Evolutionary conservation across 2,329 filamentous ascomycete species (phyloP), one percentile per base, ranked within the genome.

Genomic region (Epichloe hybrida): DNA sequence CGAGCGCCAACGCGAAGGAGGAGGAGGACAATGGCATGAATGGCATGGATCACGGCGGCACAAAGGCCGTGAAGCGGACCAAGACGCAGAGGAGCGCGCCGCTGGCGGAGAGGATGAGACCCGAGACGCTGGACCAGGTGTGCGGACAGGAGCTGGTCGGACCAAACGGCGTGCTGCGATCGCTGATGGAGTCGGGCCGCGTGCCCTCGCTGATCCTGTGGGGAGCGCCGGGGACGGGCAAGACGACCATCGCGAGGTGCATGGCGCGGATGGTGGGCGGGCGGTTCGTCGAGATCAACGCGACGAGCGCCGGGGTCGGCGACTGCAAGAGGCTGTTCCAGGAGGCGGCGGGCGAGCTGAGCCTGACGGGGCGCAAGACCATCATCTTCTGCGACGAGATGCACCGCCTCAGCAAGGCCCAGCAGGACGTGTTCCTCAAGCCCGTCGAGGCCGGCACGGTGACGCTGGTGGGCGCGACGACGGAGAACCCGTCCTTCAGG

Each of bases 311-410:
- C 6, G 91, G 90, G 2, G 86, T 97, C 17, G 82, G 78, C 23
- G 91, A 97, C 65, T 90, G 86, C 75, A 95, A 96, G 69, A 93
- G 89, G 72, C 76, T 96, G 50, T 96, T 97, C 61, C 72, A 75
- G 21, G 89, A 96, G 57, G 90, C 93, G 0, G 81, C 79, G 53
- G 86, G 82, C 60, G 93, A 97, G 64, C 69, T 89, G 45, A 71
- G 74, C 1, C 72, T 97, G 48, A 94, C 88, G 0, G 91, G 91
- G 1, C 78, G 89, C 54, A 91, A 87, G 69, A 97, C 93, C 0
- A 95, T 98, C 56, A 81, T 98, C 56, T 98, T 98, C 66, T 96
- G 91, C 69, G 93, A 98, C 69, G 93, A 97, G 72, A 93, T 96
- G 46, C 89, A 95, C 67, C 75, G 91, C 31, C 95, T 95, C 72